Conservation (phyloP, 768 basidiomycete genomes). For the Pholiota microspora region DNA sequence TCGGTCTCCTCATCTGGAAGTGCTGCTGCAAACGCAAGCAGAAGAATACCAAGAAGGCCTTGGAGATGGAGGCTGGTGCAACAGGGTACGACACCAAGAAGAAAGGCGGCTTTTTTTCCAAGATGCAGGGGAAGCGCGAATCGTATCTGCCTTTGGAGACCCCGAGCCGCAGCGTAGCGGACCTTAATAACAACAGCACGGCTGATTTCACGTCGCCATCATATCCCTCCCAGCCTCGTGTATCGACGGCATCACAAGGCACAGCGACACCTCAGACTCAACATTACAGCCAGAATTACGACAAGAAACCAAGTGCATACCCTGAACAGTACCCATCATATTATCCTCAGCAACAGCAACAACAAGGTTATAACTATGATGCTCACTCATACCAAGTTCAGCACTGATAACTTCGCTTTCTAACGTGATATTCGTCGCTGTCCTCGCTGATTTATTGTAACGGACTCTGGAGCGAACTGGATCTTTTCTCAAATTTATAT, state of each 20-base stretch:
- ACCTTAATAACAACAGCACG: conserved; percentile 9
- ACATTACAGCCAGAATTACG: conserved; percentile 6
- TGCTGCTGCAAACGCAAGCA: conserved; percentile 44
- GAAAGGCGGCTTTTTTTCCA: conserved; percentile 19
- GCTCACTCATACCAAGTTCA: background rate
- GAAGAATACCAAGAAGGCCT: conserved; percentile 11
- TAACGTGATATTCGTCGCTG: background rate
- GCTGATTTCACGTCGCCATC: background rate
- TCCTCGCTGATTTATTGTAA: background rate
- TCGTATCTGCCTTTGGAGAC: conserved; percentile 31
- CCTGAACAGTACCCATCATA: conserved; percentile 4
- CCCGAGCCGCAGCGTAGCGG: conserved; percentile 17
- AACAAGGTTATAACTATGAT: background rate
- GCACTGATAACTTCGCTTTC: background rate
- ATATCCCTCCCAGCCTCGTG: conserved; percentile 1
- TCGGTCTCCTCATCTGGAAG: conserved; percentile 54
- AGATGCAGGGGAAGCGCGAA: conserved; percentile 22
- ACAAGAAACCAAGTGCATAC: conserved; percentile 5
- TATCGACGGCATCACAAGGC: background rate
- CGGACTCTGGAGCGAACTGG: background rate
- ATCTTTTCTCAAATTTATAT: too few species aligned
- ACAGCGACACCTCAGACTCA: background rate
- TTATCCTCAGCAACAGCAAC: conserved; percentile 4
- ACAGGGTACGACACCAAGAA: conserved; percentile 9
- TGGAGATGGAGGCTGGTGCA: conserved; percentile 3